These are phyloP conservation scores for Aspergillus nomiae DNA, from an alignment of 2,329 filamentous ascomycete species.

Conservation along the genomic window DNA sequence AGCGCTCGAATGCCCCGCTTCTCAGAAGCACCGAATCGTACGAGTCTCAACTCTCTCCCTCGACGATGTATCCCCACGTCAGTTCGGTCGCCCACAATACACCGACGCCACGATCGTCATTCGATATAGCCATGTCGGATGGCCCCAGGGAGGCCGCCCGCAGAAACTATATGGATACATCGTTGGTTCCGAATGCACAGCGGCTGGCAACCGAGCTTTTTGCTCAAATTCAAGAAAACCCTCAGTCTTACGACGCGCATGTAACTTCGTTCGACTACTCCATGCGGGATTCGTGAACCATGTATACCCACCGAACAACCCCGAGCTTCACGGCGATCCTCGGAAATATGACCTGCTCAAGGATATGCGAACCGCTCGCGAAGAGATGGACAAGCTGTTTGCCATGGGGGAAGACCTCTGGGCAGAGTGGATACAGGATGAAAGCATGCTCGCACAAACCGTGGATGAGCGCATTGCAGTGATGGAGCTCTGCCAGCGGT, in stretches of 20 bases:
- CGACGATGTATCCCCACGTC: constrained; percentile 43
- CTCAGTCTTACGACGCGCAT: constrained; percentile 50
- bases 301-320: constrained; percentile 48
- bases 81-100: constrained; percentile 40
- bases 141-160: constrained; percentile 41
- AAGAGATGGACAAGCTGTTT: constrained; percentile 63
- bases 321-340: constrained; percentile 48
- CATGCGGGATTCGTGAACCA: constrained; percentile 52
- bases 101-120: constrained; percentile 45
- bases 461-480: constrained; percentile 60
- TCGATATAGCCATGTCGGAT: constrained; percentile 50
- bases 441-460: constrained; percentile 58
- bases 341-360: constrained; percentile 49
- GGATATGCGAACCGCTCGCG: constrained; percentile 52
- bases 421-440: constrained; percentile 65
- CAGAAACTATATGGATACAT: constrained; percentile 45
- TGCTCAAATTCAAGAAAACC: constrained; percentile 47
- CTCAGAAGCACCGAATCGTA: constrained; percentile 43
- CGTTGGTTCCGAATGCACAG: constrained; percentile 44
- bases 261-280: constrained; percentile 49
- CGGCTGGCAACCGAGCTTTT: constrained; percentile 44
- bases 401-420: constrained; percentile 65
- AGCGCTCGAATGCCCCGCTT: constrained; percentile 41
- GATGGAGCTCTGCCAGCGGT: constrained; percentile 61
- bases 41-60: constrained; percentile 46